Percentiles rank a stretch among this genome's conserved stretches.
Evolutionary conservation across 1,139 yeast species (phyloP).

Genomic region (Protomyces arabidopsidicola): DNA sequence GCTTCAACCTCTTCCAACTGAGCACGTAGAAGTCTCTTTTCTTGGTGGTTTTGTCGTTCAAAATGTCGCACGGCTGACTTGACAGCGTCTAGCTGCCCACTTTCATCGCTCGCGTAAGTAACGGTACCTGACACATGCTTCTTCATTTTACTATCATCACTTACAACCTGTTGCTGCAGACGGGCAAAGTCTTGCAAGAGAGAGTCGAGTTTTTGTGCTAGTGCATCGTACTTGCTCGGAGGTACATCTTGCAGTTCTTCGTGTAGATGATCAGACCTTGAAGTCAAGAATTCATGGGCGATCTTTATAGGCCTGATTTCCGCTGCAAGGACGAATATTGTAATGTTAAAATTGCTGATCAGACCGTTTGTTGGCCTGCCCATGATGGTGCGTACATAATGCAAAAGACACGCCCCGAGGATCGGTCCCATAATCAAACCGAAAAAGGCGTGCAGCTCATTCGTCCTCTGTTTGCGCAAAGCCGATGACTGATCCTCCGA

Average conservation of each 20-base stretch:
- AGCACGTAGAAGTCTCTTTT: background rate
- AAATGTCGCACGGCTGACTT: conserved; percentile 11
- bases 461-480: background rate
- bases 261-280: conserved; percentile 17
- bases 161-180: background rate
- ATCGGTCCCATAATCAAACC: conserved; percentile 29
- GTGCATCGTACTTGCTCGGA: conserved; percentile 4
- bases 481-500: conserved; percentile 4
- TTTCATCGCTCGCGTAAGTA: background rate
- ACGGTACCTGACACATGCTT: background rate
- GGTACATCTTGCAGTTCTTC: conserved; percentile 10
- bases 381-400: conserved; percentile 28
- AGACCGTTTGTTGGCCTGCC: conserved; percentile 29
- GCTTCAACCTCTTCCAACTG: background rate
- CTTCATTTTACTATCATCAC: background rate
- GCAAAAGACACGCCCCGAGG: conserved; percentile 29
- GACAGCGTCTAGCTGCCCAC: background rate
- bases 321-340: conserved; percentile 31
- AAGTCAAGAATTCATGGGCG: conserved; percentile 3
- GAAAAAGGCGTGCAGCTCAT: conserved; percentile 17
- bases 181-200: background rate
- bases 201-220: background rate
- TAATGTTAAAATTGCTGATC: conserved; percentile 31
- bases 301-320: conserved; percentile 23
- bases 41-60: conserved; percentile 12